Evolutionary conservation across 73 alveolate genomes (phyloP).

Genomic region (Tetrahymena malaccensis): DNA sequence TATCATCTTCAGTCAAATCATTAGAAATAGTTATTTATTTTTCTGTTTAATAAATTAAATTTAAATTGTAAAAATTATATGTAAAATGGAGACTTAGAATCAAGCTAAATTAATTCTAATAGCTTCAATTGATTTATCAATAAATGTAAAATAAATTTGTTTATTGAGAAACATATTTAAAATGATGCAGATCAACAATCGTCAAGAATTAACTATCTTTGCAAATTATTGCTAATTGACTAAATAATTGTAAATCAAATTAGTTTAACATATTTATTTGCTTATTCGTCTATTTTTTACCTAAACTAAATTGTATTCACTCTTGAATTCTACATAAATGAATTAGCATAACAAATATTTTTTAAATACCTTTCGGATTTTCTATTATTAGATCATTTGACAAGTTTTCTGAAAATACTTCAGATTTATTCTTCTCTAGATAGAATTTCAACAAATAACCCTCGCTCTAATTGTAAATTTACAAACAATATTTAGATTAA

Average conservation of each 20-base stretch:
- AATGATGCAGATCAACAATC: too few species aligned
- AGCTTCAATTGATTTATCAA: too few species aligned
- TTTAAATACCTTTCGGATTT: not conserved
- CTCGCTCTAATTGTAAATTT: not conserved
- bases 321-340: not conserved
- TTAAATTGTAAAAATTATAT: not conserved
- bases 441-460: not conserved
- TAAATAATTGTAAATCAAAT: too few species aligned
- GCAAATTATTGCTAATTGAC: too few species aligned
- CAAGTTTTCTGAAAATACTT: not conserved
- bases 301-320: not conserved
- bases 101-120: not conserved
- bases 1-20: not conserved
- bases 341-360: not conserved
- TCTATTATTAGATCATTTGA: not conserved
- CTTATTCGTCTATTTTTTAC: not conserved
- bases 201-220: too few species aligned
- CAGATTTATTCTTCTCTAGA: not conserved
- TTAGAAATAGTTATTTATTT: not conserved
- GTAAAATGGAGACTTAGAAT: too few species aligned
- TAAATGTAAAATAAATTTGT: too few species aligned
- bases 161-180: too few species aligned
- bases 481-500: not conserved
- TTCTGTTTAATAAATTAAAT: not conserved
- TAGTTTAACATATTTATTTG: not conserved